These are phyloP conservation scores for Pisolithus thermaeus DNA, from an alignment of 1,284 basidiomycete species.

Conservation along the genomic window DNA sequence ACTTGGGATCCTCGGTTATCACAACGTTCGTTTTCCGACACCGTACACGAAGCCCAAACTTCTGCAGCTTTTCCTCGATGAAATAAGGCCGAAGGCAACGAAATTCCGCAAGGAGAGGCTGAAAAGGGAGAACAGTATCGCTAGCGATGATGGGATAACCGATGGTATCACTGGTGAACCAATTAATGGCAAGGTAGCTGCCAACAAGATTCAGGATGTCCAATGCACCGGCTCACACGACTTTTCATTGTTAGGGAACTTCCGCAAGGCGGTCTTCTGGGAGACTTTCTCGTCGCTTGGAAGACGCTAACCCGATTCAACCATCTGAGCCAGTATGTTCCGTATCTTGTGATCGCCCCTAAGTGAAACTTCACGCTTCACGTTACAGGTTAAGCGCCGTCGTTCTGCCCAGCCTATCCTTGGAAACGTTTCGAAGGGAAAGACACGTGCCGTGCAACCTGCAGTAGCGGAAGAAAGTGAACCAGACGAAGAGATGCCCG, in stretches of 20 bases:
- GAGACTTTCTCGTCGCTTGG: constrained; percentile 43
- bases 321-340: constrained; percentile 46
- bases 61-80: constrained; percentile 71
- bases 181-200: constrained; percentile 43
- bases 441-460: constrained; percentile 34
- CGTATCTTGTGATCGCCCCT: background rate
- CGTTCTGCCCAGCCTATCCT: constrained; percentile 63
- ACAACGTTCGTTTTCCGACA: constrained; percentile 73
- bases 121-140: constrained; percentile 59
- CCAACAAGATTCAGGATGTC: constrained; percentile 1
- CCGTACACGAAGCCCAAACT: constrained; percentile 85
- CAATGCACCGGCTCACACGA: constrained; percentile 1
- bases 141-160: constrained; percentile 75
- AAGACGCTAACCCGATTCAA: constrained; percentile 33
- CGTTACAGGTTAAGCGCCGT: constrained; percentile 49
- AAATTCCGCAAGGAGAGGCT: constrained; percentile 63
- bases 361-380: constrained; percentile 5
- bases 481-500: constrained; percentile 47
- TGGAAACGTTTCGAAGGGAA: constrained; percentile 43
- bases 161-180: constrained; percentile 71
- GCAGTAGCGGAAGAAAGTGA: constrained; percentile 70
- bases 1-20: constrained; percentile 75
- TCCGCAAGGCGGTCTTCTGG: constrained; percentile 35
- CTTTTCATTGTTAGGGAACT: constrained; percentile 15
- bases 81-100: constrained; percentile 59